A percentile compares a stretch with the other conserved stretches of the same genome.
Conservation (phyloP, 805 yeast species). For the Suhomyces emberorum region DNA sequence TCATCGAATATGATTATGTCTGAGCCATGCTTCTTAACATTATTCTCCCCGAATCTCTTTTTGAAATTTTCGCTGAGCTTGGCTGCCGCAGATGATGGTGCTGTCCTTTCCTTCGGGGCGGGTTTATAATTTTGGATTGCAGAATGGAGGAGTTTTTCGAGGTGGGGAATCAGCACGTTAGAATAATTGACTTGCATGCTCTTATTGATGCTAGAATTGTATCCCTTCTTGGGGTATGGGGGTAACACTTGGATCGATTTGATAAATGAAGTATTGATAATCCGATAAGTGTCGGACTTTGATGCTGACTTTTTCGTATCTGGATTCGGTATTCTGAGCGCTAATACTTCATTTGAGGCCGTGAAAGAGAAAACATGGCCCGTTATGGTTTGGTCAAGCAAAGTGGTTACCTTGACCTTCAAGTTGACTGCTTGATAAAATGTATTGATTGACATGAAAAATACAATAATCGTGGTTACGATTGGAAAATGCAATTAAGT, state of each 20-base stretch:
- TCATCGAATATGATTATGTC: conserved; percentile 37
- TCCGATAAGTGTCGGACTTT: conserved; percentile 33
- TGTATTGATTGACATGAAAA: conserved; percentile 11
- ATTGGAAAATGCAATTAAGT: no score
- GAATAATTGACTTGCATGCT: not conserved
- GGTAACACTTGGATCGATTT: conserved; percentile 45
- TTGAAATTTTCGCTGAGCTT: conserved; percentile 19
- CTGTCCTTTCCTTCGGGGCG: not conserved
- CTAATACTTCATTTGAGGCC: conserved; percentile 43
- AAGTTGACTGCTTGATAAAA: conserved; percentile 19
- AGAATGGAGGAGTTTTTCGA: conserved; percentile 12
- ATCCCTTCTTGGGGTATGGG: conserved; percentile 29
- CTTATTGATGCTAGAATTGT: not conserved
- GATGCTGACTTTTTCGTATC: conserved; percentile 10
- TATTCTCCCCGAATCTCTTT: conserved; percentile 18
- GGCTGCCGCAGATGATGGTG: conserved; percentile 10
- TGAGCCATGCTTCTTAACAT: conserved; percentile 28
- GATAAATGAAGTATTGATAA: conserved; percentile 57
- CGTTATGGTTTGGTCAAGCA: conserved; percentile 51
- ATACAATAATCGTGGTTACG: no score
- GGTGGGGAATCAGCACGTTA: conserved; percentile 16
- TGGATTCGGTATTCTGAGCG: conserved; percentile 25
- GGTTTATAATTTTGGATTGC: conserved; percentile 2
- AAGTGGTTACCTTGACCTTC: conserved; percentile 58
- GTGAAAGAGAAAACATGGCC: conserved; percentile 66